phyloP scores from a whole-genome alignment of 768 basidiomycete genomes.

The Leccinum boreale region DNA sequence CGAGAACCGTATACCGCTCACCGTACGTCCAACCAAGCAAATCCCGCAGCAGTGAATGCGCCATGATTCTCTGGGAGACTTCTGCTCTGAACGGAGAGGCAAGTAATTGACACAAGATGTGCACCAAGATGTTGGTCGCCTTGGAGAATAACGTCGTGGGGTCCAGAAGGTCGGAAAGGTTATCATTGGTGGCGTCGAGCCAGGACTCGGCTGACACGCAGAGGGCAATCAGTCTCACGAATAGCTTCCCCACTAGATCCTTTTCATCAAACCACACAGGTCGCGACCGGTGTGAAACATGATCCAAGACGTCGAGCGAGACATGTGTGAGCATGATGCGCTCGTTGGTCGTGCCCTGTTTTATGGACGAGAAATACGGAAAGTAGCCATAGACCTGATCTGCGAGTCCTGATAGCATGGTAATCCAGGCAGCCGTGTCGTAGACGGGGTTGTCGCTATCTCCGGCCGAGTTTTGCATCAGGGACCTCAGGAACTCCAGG shows the following conservation, averaged over 20 bases:
- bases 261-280: constrained; percentile 46
- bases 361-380: constrained; percentile 47
- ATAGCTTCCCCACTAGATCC: constrained; percentile 46
- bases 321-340: constrained; percentile 53
- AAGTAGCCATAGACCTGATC: constrained; percentile 54
- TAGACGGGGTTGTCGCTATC: constrained; percentile 31
- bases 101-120: constrained; percentile 40
- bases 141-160: constrained; percentile 50
- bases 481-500: constrained; percentile 39
- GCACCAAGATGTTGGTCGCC: constrained; percentile 41
- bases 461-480: constrained; percentile 34
- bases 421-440: constrained; percentile 46
- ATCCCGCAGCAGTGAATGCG: constrained; percentile 21
- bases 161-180: constrained; percentile 38
- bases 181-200: constrained; percentile 44
- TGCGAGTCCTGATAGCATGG: constrained; percentile 48
- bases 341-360: constrained; percentile 56
- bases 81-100: constrained; percentile 21
- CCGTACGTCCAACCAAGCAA: constrained; percentile 14
- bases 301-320: constrained; percentile 52
- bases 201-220: constrained; percentile 58
- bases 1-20: not conserved
- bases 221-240: constrained; percentile 51
- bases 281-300: constrained; percentile 47
- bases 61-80: constrained; percentile 16